phyloP scores from a whole-genome alignment of 176 grass and related monocot species.

The Metroxylon sagu region DNA sequence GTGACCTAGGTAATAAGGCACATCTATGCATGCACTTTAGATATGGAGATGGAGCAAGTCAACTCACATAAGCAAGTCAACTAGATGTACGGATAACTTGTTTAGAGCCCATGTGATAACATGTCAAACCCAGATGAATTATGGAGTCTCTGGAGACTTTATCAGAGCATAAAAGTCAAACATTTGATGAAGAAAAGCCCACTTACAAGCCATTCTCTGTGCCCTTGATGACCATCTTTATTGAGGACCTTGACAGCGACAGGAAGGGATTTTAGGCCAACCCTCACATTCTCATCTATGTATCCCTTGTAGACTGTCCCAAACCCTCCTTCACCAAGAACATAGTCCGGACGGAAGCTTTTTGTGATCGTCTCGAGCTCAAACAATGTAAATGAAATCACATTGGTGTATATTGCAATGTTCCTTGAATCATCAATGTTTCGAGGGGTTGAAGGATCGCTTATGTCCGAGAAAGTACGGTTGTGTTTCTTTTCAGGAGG shows the following conservation, averaged over 20 bases:
- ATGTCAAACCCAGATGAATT: no score
- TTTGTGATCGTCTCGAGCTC: constrained; percentile 98
- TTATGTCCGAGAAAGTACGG: constrained; percentile 59
- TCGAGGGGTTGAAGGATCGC: constrained; percentile 64
- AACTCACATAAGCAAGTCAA: no score
- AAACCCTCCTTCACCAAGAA: constrained; percentile 98
- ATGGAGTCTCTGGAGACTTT: no score
- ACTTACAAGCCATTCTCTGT: constrained; percentile 98
- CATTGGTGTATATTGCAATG: constrained; percentile 95
- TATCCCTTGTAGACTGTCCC: constrained; percentile 99
- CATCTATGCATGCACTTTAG: no score
- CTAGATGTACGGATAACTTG: no score
- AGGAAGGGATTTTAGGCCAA: constrained; percentile 84
- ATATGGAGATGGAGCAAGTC: no score
- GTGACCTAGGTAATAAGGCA: no score
- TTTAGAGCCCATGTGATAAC: no score
- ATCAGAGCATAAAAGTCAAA: no score
- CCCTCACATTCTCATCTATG: constrained; percentile 98
- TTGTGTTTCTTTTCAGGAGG: constrained; percentile 50
- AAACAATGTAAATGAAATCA: constrained; percentile 87
- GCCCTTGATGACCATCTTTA: constrained; percentile 96
- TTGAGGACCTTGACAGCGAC: constrained; percentile 98
- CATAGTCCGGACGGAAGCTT: constrained; percentile 87
- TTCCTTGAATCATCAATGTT: constrained; percentile 83
- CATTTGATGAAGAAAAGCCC: background rate